phyloP scores from a whole-genome alignment of 257 asterid genomes.

The Phtheirospermum japonicum region DNA sequence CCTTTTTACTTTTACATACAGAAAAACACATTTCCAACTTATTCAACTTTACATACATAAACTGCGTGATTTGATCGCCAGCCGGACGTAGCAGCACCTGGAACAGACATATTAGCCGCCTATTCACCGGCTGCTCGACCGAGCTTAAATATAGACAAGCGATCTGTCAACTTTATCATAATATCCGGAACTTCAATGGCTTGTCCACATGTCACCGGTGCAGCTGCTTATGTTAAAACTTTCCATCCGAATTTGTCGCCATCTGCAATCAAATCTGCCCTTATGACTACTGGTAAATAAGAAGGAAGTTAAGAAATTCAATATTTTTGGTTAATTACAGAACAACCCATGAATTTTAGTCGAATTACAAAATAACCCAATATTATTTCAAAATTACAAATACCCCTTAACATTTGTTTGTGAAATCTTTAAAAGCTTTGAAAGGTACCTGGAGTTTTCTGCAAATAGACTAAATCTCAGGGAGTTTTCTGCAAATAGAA shows the following conservation, averaged over 20 bases:
- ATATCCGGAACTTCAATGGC: conserved; percentile 33
- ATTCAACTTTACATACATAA: no score
- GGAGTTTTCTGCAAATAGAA: no score
- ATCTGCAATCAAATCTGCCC: conserved; percentile 30
- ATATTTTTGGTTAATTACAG: neutral
- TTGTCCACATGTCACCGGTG: conserved; percentile 32
- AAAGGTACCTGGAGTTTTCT: no score
- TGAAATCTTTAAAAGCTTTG: no score
- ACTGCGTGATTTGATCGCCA: neutral
- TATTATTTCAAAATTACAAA: no score
- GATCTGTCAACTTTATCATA: conserved; percentile 22
- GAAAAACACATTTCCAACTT: no score
- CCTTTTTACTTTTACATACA: no score
- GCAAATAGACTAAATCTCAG: no score
- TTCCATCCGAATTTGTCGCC: conserved; percentile 29
- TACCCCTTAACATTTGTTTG: no score
- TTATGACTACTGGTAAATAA: conserved; percentile 30
- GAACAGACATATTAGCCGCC: conserved; percentile 16
- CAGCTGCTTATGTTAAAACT: conserved; percentile 32
- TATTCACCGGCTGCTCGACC: conserved; percentile 20
- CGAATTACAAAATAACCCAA: no score
- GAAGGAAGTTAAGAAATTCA: no score
- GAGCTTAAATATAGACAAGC: neutral
- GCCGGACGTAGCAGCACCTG: conserved; percentile 21
- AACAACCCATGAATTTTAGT: no score